Evolutionary conservation across 148 eudicot species (phyloP).

Genomic region (Arctostaphylos glauca): DNA sequence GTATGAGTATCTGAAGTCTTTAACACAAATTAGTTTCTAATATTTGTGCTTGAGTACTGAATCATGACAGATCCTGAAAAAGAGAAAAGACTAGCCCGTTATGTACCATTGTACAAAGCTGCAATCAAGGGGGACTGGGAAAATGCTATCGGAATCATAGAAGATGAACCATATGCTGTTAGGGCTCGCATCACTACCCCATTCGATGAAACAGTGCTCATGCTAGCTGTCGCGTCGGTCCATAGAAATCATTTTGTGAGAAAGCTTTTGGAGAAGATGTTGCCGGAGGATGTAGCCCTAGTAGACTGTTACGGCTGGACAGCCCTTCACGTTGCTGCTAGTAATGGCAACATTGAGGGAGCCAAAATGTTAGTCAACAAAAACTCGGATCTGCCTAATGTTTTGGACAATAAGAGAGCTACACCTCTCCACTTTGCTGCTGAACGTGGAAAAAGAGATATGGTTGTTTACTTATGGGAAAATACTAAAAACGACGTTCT

Average conservation of each 20-base stretch:
- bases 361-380: slow-evolving; percentile 3
- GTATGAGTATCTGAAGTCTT: too few relatives aligned
- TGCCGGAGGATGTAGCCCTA: not conserved
- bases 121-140: slow-evolving; percentile 6
- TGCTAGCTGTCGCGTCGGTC: not conserved
- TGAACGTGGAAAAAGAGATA: not conserved
- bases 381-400: not conserved
- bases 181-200: not conserved
- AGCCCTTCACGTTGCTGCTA: not conserved
- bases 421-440: not conserved
- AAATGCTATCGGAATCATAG: not conserved
- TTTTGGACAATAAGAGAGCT: fast-evolving
- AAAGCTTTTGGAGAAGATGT: not conserved
- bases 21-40: too few relatives aligned
- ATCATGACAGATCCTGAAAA: not conserved
- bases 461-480: not conserved
- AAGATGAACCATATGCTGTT: not conserved
- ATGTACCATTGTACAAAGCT: not conserved
- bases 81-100: not conserved
- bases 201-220: not conserved
- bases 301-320: fast-evolving
- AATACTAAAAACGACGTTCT: not conserved
- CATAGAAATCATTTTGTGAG: not conserved
- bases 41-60: too few relatives aligned
- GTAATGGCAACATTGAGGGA: not conserved